A percentile compares a stretch with the other conserved stretches of the same genome.
Evolutionary conservation across 2,329 filamentous ascomycete species (phyloP).

Genomic region (Aspergillus aculeatus): DNA sequence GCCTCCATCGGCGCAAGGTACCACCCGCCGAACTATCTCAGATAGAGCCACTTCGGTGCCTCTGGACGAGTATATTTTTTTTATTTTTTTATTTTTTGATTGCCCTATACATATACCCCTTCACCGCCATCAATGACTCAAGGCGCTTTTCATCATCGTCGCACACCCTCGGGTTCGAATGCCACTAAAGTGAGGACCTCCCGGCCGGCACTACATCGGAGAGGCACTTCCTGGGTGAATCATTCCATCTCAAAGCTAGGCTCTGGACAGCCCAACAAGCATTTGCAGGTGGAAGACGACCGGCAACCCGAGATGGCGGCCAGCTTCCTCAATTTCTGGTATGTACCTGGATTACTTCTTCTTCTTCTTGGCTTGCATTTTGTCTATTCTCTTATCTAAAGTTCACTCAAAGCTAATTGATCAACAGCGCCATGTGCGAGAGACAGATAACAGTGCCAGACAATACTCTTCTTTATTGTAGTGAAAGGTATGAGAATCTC

Average conservation of each 20-base stretch:
- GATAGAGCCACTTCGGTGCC: conserved; percentile 10
- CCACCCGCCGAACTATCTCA: conserved; percentile 17
- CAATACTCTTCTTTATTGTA: conserved; percentile 63
- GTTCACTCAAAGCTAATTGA: conserved; percentile 26
- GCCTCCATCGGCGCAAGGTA: conserved; percentile 20
- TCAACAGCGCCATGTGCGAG: conserved; percentile 60
- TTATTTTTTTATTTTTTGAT: background rate
- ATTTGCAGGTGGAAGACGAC: conserved; percentile 26
- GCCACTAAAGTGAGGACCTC: conserved; percentile 30
- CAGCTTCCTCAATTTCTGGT: conserved; percentile 49
- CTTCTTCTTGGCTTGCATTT: conserved; percentile 18
- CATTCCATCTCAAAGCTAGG: conserved; percentile 36
- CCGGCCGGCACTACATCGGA: conserved; percentile 35
- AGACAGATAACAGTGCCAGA: conserved; percentile 63
- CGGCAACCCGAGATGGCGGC: conserved; percentile 41
- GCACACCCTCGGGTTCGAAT: conserved; percentile 34
- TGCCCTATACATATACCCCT: conserved; percentile 23
- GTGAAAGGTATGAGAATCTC: conserved; percentile 54
- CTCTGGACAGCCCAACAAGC: conserved; percentile 26
- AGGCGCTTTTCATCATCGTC: conserved; percentile 31
- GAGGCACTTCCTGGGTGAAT: conserved; percentile 31
- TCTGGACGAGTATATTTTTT: conserved; percentile 12
- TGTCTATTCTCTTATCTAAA: conserved; percentile 21
- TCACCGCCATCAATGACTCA: conserved; percentile 44
- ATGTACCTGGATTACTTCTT: conserved; percentile 22